phyloP scores from a whole-genome alignment of 2,329 filamentous ascomycete species.

The Diaporthe sp. region DNA sequence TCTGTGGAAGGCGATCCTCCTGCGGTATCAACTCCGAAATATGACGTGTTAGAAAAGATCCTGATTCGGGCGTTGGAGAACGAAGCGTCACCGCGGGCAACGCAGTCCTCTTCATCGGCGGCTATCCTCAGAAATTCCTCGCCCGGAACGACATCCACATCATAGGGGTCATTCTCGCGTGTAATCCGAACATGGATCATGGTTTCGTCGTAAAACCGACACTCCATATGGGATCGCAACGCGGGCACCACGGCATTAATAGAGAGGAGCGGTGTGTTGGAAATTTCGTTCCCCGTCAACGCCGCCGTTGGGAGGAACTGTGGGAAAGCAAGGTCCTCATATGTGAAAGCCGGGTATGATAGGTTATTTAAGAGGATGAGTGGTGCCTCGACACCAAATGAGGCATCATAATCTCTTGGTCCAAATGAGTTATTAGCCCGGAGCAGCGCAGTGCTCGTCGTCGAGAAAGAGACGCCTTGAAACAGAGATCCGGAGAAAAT shows the following conservation, averaged over 20 bases:
- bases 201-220: neutral
- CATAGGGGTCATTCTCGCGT: neutral
- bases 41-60: no score
- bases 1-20: no score
- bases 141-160: no score
- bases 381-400: conserved; percentile 42
- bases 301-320: neutral
- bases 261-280: conserved; percentile 41
- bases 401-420: neutral
- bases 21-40: no score
- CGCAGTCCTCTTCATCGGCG: no score
- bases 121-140: no score
- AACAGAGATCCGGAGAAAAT: conserved; percentile 52
- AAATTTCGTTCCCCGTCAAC: neutral
- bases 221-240: neutral
- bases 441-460: conserved; percentile 35
- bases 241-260: conserved; percentile 19
- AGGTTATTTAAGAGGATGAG: conserved; percentile 53
- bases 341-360: conserved; percentile 54
- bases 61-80: no score
- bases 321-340: conserved; percentile 46
- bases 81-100: no score
- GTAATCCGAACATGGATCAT: neutral
- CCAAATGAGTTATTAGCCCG: conserved; percentile 47
- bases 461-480: conserved; percentile 48